phyloP scores from a whole-genome alignment of 805 yeast species.

The Ogataea sp. region DNA sequence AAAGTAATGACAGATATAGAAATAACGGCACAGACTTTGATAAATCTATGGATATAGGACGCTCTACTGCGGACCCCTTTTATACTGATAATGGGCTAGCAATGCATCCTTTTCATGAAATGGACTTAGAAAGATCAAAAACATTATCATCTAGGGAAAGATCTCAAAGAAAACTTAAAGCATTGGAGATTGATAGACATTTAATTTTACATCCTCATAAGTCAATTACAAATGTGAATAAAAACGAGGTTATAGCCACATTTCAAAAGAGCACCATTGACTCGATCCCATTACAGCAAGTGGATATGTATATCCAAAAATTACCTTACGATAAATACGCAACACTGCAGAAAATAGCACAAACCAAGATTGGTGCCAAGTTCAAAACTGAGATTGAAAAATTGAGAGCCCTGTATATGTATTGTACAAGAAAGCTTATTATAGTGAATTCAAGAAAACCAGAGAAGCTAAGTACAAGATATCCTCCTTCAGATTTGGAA shows the following conservation, averaged over 20 bases:
- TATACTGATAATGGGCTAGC: too few species aligned
- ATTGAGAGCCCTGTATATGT: conserved; percentile 55
- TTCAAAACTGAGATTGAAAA: conserved; percentile 48
- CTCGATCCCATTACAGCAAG: conserved; percentile 24
- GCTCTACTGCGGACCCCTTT: conserved; percentile 19
- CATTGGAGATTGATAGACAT: conserved; percentile 50
- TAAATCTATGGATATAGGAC: conserved; percentile 27
- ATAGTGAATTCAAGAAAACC: conserved; percentile 29
- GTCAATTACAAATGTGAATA: conserved; percentile 34
- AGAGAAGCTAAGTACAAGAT: conserved; percentile 23
- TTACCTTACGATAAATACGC: conserved; percentile 31
- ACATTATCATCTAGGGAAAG: conserved; percentile 63
- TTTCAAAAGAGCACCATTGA: conserved; percentile 11
- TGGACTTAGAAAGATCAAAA: conserved; percentile 65
- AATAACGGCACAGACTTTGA: conserved; percentile 6
- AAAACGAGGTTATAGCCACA: conserved; percentile 31
- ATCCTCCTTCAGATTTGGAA: conserved; percentile 20
- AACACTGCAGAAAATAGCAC: conserved; percentile 47
- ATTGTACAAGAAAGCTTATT: conserved; percentile 53
- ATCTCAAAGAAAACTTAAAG: conserved; percentile 59
- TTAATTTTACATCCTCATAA: conserved; percentile 57
- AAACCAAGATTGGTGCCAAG: conserved; percentile 42
- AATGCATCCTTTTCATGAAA: conserved; percentile 6
- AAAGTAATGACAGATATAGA: conserved; percentile 4
- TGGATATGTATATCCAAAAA: conserved; percentile 34